These are phyloP conservation scores for Calocybe gangraenosa DNA, from an alignment of 768 basidiomycete genomes.

Conservation along the genomic window DNA sequence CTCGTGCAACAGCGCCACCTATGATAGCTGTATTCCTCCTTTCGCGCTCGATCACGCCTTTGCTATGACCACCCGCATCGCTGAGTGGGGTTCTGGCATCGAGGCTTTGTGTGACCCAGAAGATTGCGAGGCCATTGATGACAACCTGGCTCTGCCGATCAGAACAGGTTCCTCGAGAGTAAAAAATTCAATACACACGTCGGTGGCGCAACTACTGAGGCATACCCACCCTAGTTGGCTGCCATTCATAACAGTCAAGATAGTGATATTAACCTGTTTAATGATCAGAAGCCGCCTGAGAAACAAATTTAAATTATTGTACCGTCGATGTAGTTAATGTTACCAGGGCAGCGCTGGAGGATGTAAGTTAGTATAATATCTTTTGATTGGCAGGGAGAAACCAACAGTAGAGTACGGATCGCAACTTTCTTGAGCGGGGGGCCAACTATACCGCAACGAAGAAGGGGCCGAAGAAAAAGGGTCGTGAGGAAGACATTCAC, in stretches of 20 bases:
- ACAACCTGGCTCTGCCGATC: constrained; percentile 29
- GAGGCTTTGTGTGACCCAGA: constrained; percentile 38
- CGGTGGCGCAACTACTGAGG: constrained; percentile 31
- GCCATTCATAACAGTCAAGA: constrained; percentile 43
- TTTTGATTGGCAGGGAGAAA: not conserved
- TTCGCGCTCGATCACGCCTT: constrained; percentile 1
- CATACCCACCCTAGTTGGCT: constrained; percentile 46
- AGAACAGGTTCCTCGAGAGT: not conserved
- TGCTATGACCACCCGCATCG: not conserved
- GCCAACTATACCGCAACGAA: constrained; percentile 29
- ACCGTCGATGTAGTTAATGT: constrained; percentile 47
- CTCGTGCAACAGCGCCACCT: not conserved
- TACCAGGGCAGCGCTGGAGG: constrained; percentile 27
- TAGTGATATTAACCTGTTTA: constrained; percentile 33
- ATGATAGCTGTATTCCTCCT: not conserved
- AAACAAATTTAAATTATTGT: not conserved
- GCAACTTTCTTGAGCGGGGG: constrained; percentile 33
- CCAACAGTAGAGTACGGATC: constrained; percentile 38
- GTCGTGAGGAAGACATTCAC: constrained; percentile 24
- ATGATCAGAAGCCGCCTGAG: not conserved
- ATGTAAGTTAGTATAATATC: not conserved
- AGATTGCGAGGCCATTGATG: constrained; percentile 42
- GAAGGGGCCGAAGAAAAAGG: constrained; percentile 45
- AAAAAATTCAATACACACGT: constrained; percentile 21
- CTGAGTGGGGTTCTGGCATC: not conserved